A percentile compares a stretch with the other conserved stretches of the same genome.
Conservation (phyloP, 2,329 filamentous ascomycete species). For the Thielaviopsis cerberus region DNA sequence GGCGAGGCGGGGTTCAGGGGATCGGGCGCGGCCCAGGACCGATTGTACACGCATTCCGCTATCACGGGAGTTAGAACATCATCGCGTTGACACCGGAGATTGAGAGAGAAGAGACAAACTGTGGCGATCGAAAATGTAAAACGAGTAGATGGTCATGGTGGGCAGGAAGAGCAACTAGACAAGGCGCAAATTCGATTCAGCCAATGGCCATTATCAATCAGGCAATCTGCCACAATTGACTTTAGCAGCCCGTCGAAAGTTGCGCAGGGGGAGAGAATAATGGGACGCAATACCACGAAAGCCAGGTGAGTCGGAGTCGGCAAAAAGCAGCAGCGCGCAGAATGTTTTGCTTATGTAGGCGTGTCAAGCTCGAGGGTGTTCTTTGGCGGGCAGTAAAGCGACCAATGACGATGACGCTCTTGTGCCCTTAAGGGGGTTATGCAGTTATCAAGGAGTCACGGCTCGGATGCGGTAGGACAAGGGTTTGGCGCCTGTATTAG, state of each 20-base stretch:
- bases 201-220: constrained; percentile 2
- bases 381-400: neutral
- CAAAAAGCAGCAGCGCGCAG: neutral
- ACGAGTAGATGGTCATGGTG: constrained; percentile 83
- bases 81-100: neutral
- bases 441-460: neutral
- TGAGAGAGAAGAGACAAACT: constrained; percentile 37
- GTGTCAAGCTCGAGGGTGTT: no score
- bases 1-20: constrained; percentile 19
- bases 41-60: constrained; percentile 97
- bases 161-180: neutral
- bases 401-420: neutral
- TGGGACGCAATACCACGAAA: neutral
- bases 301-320: neutral
- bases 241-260: neutral
- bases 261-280: neutral
- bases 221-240: neutral
- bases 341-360: neutral
- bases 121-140: constrained; percentile 98
- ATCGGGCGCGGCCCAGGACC: constrained; percentile 49
- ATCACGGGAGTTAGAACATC: constrained; percentile 10
- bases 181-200: constrained; percentile 1
- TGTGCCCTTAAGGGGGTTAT: neutral
- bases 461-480: neutral
- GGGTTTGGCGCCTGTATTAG: neutral